phyloP scores from a whole-genome alignment of 352 stramenopile genomes.

The Phytophthora pinifolia region DNA sequence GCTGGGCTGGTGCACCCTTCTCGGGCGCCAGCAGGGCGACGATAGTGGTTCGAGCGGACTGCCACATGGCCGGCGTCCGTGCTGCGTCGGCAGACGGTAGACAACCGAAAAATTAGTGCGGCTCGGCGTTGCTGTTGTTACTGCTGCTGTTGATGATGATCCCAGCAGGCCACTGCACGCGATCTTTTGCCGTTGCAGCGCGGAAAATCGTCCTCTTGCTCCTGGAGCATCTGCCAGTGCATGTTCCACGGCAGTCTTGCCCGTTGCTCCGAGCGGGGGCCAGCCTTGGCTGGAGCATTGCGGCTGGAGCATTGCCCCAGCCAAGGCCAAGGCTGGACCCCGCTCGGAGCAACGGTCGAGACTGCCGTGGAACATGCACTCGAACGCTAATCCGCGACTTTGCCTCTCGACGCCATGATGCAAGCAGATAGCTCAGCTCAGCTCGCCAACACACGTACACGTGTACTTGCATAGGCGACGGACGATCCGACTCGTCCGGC shows the following conservation, averaged over 20 bases:
- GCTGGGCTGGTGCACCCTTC: conserved; percentile 19
- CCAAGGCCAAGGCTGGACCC: no score
- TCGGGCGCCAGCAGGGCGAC: conserved; percentile 20
- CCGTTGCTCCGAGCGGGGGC: no score
- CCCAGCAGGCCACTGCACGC: neutral
- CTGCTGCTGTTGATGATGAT: neutral
- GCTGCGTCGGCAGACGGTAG: conserved; percentile 21
- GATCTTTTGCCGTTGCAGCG: conserved; percentile 19
- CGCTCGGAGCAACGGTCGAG: no score
- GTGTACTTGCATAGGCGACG: neutral
- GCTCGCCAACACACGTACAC: neutral
- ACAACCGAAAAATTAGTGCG: conserved; percentile 21
- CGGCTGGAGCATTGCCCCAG: no score
- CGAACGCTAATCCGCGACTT: no score
- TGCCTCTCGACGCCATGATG: no score
- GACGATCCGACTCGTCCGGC: neutral
- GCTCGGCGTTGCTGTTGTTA: conserved; percentile 8
- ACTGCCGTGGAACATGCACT: no score
- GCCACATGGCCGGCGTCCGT: conserved; percentile 9
- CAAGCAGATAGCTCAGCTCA: no score
- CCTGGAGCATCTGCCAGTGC: no score
- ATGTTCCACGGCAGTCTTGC: no score
- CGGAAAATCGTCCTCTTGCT: no score
- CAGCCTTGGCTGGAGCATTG: no score
- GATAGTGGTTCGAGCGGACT: conserved; percentile 14